Evolutionary conservation across 495 filamentous ascomycete species (phyloP), one percentile per base, ranked within the genome.

Genomic region (Bryoglossum gracile): DNA sequence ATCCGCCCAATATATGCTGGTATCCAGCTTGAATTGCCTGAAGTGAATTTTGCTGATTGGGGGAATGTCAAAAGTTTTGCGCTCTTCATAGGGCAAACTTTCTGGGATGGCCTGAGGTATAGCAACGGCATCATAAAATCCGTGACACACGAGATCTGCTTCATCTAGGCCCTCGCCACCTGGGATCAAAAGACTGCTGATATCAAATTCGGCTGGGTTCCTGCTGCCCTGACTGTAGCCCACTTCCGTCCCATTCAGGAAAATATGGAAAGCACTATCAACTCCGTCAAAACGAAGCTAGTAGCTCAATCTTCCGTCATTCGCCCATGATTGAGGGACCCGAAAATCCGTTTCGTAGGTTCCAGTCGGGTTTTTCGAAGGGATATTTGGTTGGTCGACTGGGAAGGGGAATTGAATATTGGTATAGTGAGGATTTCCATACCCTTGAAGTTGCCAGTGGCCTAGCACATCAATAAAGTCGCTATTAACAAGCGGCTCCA

Each of bases 71-170:
- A 53, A 32, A 68, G 68, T 53, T n/a, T 80, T 77, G n/a, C 77
- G 70, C 54, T 79, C 56, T 43, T 72, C 70, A 43, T 70, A 73
- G 43, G 69, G 63, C 64, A 72, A 68, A 39, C 61, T 57, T 51
- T 76, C 64, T 6, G 67, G 62, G 42, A 76, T 62, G 18, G 73
- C 62, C 4, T 67, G 58, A 2, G 70, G 68, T 0, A 65, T 62
- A 1, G 71, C 68, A 10, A 80, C 65, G 5, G 67, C 69, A 28
- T 62, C 51, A 42, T 79, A 75, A 42, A 85, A 84, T 2, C 83
- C 82, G 39, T 84, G 83, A 51, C 80, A 84, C 60, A 84, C 83
- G 0, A 85, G 70, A 55, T 87, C 82, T 0, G 79, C 78, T 59
- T 87, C 83, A 44, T 85, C 82, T 51, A 41, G 11, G 1, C 11